A percentile compares a stretch with the other conserved stretches of the same genome.
Conservation (phyloP, 192 early-diverging fungal genomes). For the Paraglomus brasilianum region DNA sequence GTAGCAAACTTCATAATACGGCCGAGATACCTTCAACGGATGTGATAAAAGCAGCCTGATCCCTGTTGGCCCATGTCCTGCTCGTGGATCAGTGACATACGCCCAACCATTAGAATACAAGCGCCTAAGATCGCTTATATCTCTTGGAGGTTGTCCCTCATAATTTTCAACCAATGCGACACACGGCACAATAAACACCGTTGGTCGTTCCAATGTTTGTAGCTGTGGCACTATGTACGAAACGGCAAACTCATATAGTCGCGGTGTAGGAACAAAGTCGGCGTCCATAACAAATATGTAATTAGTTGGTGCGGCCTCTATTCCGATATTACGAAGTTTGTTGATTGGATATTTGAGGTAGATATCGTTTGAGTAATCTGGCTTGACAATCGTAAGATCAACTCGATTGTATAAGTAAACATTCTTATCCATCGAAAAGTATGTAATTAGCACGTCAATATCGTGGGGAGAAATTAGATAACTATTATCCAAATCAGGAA, state of each 20-base stretch:
- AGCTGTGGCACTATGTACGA: conserved; percentile 32
- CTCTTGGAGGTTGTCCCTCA: conserved; percentile 33
- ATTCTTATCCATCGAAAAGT: conserved; percentile 37
- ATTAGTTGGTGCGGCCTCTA: conserved; percentile 37
- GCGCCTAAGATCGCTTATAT: conserved; percentile 41
- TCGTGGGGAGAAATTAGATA: conserved; percentile 45
- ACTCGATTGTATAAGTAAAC: conserved; percentile 30
- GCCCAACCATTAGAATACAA: conserved; percentile 42
- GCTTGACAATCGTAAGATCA: conserved; percentile 45
- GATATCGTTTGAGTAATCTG: conserved; percentile 36
- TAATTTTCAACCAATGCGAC: conserved; percentile 44
- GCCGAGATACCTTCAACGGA: conserved; percentile 18
- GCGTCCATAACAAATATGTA: conserved; percentile 56
- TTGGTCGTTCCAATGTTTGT: conserved; percentile 19
- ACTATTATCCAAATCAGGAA: conserved; percentile 14
- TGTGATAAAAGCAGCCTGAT: conserved; percentile 38
- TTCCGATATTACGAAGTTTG: conserved; percentile 49
- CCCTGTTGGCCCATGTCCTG: conserved; percentile 54
- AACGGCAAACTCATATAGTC: conserved; percentile 36
- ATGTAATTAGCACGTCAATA: conserved; percentile 39
- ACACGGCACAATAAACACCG: conserved; percentile 50
- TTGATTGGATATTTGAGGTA: conserved; percentile 54
- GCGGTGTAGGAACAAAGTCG: conserved; percentile 49
- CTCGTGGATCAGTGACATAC: conserved; percentile 51
- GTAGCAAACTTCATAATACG: conserved; percentile 51